Base-by-base conservation (phyloP, 108 stramenopile species). In the Phaeodactylum tricornutum region DNA sequence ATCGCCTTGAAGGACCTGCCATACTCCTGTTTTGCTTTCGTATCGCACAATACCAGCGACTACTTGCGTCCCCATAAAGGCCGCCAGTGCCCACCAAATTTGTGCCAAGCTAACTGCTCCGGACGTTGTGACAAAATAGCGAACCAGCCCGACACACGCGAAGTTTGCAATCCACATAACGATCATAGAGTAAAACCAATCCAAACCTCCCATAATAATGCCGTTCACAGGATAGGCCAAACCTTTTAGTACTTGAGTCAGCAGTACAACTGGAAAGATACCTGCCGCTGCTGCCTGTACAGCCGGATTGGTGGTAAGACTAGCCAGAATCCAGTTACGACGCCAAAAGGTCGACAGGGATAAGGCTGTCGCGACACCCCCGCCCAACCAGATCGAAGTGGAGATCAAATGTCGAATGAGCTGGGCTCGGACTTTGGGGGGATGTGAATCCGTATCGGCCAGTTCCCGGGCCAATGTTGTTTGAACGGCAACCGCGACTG, bases 141-240 rank as follows among this genome's bases (percentile, higher is more conserved):
- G 48, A n/a, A 93, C 45, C 68, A 83, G 78, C 11, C 71, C 82
- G 28, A 91, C 64, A 32, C 79, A 77, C 2, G 73, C 70, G 32
- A 92, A 22, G 49, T 91, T 90, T n/a, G 94, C 85, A 20, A 72
- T 50, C 90, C 90, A 90, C 91, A 96, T 93, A 29, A 76, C 75
- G 32, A 65, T 33, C 83, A 89, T 90, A 2, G 85, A 71, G 46
- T 76, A 92, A 20, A 74, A 58, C 91, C 91, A 96, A 66, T 96
- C 94, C 30, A 49, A 78, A n/a, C 87, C 94, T 50, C 92, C 94
- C 92, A 96, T 93, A 22, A 90, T 55, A 15, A 92, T 88, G 9
- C 92, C 94, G 59, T 93, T 93, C 42, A 86, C 83, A 1, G 91
- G 90, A 60, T 96, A 96, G 20, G 88, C 91, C n/a, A 93, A 70